Evolutionary conservation across 1,139 yeast genomes (phyloP).

Genomic region (Candida mesenterica): DNA sequence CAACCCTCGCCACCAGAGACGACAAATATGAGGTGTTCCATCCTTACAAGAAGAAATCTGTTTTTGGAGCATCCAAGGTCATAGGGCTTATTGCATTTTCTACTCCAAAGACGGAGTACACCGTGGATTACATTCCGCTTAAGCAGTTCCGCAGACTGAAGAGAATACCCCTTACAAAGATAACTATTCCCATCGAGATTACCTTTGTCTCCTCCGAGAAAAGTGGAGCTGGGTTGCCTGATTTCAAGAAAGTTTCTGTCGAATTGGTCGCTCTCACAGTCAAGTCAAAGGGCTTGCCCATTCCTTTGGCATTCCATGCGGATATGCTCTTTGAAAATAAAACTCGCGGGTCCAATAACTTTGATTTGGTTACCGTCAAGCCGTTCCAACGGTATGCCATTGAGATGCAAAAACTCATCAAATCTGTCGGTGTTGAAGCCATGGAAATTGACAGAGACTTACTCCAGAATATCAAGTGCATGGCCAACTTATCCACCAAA

Average conservation of each 20-base stretch:
- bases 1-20: constrained; percentile 6
- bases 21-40: constrained; percentile 30
- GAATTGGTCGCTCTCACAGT: constrained; percentile 33
- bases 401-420: constrained; percentile 28
- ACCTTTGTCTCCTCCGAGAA: constrained; percentile 24
- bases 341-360: constrained; percentile 29
- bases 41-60: constrained; percentile 32
- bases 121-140: constrained; percentile 22
- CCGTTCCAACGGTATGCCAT: constrained; percentile 33
- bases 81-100: constrained; percentile 35
- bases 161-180: constrained; percentile 13
- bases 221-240: constrained; percentile 23
- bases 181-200: constrained; percentile 29
- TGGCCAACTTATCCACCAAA: constrained; percentile 33
- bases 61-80: constrained; percentile 31
- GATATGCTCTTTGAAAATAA: constrained; percentile 38
- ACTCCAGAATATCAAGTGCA: constrained; percentile 31
- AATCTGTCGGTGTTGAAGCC: constrained; percentile 23
- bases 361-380: constrained; percentile 31
- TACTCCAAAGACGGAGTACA: constrained; percentile 30
- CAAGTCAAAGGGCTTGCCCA: constrained; percentile 32
- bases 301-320: constrained; percentile 37
- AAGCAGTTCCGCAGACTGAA: constrained; percentile 12
- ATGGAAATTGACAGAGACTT: constrained; percentile 26
- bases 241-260: constrained; percentile 29